Percentiles rank a stretch among this genome's conserved stretches.
Evolutionary conservation across 1,139 yeast species (phyloP).

Genomic region (Nakaseomyces kungkrabaensis): DNA sequence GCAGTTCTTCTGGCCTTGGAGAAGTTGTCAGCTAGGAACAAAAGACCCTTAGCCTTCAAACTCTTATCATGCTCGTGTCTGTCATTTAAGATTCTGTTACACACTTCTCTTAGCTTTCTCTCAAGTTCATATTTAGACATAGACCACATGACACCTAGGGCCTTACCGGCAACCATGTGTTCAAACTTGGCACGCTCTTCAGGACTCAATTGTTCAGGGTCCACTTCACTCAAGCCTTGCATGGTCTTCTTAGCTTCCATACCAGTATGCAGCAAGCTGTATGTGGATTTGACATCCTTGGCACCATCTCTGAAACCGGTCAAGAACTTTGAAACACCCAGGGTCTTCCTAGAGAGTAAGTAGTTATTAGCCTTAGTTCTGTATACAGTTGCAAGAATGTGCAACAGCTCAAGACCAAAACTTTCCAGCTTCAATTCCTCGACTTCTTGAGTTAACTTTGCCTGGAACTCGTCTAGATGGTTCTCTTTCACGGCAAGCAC

Average conservation of each 20-base stretch:
- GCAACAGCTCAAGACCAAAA: slow-evolving; percentile 65
- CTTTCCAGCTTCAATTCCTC: slow-evolving; percentile 71
- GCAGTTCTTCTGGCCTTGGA: slow-evolving; percentile 46
- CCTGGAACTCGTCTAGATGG: slow-evolving; percentile 32
- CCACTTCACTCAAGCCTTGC: slow-evolving; percentile 51
- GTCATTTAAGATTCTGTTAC: slow-evolving; percentile 49
- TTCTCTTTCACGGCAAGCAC: slow-evolving; percentile 27
- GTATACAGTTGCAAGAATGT: slow-evolving; percentile 60
- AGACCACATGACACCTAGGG: slow-evolving; percentile 71
- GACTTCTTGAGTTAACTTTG: slow-evolving; percentile 45
- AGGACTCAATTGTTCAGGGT: slow-evolving; percentile 40
- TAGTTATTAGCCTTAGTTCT: slow-evolving; percentile 43
- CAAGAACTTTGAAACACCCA: slow-evolving; percentile 52
- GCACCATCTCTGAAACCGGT: slow-evolving; percentile 62
- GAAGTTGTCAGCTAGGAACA: slow-evolving; percentile 48
- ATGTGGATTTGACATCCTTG: slow-evolving; percentile 55
- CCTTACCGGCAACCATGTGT: slow-evolving; percentile 59
- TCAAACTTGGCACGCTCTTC: slow-evolving; percentile 52
- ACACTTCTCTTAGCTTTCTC: slow-evolving; percentile 53
- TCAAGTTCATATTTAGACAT: slow-evolving; percentile 65
- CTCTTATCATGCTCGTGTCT: slow-evolving; percentile 42
- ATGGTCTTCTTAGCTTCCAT: slow-evolving; percentile 62
- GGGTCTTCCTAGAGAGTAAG: slow-evolving; percentile 53
- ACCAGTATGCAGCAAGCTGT: slow-evolving; percentile 55
- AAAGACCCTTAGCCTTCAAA: slow-evolving; percentile 49